Evolutionary conservation across 2,329 filamentous ascomycete species (phyloP).

Genomic region (Aspergillus spinulosporus): DNA sequence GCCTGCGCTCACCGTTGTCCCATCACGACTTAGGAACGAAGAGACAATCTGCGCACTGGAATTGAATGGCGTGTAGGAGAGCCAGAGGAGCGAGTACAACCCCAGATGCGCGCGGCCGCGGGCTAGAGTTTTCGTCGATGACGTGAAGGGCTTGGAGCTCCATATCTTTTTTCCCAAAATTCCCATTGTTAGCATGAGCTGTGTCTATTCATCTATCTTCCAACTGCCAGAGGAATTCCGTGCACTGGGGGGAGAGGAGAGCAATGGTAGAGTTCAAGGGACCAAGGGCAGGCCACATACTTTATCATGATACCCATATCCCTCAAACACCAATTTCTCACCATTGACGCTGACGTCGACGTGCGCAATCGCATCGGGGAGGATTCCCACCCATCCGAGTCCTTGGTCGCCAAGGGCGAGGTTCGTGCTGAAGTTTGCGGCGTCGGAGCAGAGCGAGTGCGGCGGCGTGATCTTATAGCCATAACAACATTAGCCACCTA

Average conservation of each 20-base stretch:
- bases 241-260: no score
- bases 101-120: slow-evolving; percentile 50
- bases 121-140: slow-evolving; percentile 31
- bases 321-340: slow-evolving; percentile 34
- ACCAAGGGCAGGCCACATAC: slow-evolving; percentile 21
- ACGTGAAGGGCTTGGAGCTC: slow-evolving; percentile 39
- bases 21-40: slow-evolving; percentile 35
- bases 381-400: slow-evolving; percentile 42
- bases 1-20: slow-evolving; percentile 27
- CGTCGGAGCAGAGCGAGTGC: slow-evolving; percentile 8
- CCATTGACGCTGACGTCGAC: slow-evolving; percentile 36
- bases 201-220: not conserved
- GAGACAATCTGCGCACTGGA: slow-evolving; percentile 17
- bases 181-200: not conserved
- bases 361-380: slow-evolving; percentile 36
- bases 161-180: slow-evolving; percentile 40
- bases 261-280: no score
- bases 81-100: slow-evolving; percentile 49
- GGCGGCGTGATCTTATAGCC: slow-evolving; percentile 4
- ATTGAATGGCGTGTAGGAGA: slow-evolving; percentile 35
- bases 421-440: not conserved
- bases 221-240: no score
- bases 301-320: slow-evolving; percentile 50
- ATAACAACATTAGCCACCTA: not conserved
- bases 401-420: not conserved